These are phyloP conservation scores for Solanum pimpinellifolium DNA, from an alignment of 257 asterid genomes.

Conservation along the genomic window DNA sequence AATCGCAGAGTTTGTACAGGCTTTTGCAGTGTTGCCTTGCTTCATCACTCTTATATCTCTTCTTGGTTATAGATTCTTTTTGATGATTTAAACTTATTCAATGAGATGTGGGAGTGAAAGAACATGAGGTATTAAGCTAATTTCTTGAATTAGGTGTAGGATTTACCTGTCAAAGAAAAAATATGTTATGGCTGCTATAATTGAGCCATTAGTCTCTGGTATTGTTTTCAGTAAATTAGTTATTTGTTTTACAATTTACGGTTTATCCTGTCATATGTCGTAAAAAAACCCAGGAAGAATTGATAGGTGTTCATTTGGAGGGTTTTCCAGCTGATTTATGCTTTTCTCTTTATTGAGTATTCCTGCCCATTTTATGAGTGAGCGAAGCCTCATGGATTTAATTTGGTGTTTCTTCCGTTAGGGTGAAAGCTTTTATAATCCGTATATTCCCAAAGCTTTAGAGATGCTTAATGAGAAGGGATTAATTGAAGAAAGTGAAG, in stretches of 20 bases:
- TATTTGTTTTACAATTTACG: background rate
- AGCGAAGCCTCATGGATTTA: background rate
- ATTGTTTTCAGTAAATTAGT: background rate
- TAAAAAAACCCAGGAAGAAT: background rate
- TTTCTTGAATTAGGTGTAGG: background rate
- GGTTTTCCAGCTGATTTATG: background rate
- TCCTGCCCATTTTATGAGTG: background rate
- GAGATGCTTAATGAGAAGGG: slow-evolving; percentile 49
- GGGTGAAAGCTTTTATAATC: slow-evolving; percentile 98
- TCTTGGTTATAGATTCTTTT: background rate
- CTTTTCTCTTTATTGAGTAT: background rate
- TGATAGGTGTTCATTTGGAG: background rate
- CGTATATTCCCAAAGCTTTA: slow-evolving; percentile 55
- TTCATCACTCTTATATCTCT: background rate
- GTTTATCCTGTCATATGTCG: background rate
- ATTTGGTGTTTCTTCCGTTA: slow-evolving; percentile 6
- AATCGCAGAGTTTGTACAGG: background rate
- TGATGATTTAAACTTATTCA: background rate
- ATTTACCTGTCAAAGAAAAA: background rate
- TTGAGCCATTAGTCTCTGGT: background rate
- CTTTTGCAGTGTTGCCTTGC: background rate
- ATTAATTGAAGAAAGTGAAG: slow-evolving; percentile 79
- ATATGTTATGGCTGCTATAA: background rate
- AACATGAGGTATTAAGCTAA: background rate
- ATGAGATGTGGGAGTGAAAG: background rate